These are phyloP conservation scores for Eucalyptus fibrosa DNA, from an alignment of 345 rosid genomes.

Conservation along the genomic window DNA sequence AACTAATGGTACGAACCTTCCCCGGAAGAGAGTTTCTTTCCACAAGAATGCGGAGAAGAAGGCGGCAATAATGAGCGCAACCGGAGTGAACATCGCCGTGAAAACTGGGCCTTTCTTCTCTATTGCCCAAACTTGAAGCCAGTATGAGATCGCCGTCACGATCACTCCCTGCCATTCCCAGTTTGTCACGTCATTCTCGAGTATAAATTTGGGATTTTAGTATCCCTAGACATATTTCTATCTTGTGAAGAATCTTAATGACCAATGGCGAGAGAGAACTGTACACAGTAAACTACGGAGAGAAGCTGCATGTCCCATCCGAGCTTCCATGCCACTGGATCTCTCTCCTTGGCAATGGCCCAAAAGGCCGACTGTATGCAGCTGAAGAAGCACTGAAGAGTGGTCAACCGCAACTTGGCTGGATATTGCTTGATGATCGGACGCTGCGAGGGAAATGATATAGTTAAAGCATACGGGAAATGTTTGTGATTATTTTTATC, in stretches of 20 bases:
- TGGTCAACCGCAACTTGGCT: conserved; percentile 49
- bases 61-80: conserved; percentile 66
- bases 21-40: conserved; percentile 58
- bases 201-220: not conserved
- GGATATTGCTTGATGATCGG: conserved; percentile 54
- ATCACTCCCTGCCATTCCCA: conserved; percentile 42
- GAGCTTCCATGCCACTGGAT: conserved; percentile 62
- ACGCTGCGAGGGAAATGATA: conserved; percentile 2
- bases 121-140: conserved; percentile 83
- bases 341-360: conserved; percentile 51
- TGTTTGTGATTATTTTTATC: no score
- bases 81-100: conserved; percentile 65
- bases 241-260: not conserved
- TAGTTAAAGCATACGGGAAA: no score
- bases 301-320: conserved; percentile 62
- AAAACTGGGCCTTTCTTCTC: conserved; percentile 89
- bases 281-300: conserved; percentile 75
- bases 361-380: conserved; percentile 56
- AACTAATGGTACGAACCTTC: conserved; percentile 23
- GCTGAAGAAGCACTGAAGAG: conserved; percentile 70
- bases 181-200: not conserved
- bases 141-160: conserved; percentile 60
- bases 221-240: not conserved
- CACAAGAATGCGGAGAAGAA: conserved; percentile 52
- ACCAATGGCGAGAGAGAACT: not conserved